Evolutionary conservation across 2,329 filamentous ascomycete species (phyloP).

Genomic region (Penicillium crustosum): DNA sequence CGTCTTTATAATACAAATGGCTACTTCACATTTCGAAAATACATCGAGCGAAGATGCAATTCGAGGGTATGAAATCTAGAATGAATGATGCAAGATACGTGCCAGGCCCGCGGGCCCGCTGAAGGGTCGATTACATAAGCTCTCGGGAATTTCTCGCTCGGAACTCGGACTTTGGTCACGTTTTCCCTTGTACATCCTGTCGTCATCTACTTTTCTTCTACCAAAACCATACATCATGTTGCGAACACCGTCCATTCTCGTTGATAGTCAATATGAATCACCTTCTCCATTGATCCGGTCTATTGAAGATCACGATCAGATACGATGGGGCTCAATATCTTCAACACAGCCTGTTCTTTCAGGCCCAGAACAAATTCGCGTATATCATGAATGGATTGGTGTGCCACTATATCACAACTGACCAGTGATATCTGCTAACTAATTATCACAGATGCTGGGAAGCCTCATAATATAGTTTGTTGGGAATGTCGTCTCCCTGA

Average conservation of each 20-base stretch:
- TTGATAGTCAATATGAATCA: not conserved
- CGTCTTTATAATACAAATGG: not conserved
- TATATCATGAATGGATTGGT: conserved; percentile 35
- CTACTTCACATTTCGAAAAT: conserved; percentile 7
- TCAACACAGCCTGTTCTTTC: conserved; percentile 15
- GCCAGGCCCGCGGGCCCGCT: no score
- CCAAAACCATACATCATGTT: conserved; percentile 2
- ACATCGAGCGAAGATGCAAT: not conserved
- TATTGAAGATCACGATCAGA: conserved; percentile 10
- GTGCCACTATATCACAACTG: not conserved
- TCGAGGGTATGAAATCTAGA: not conserved
- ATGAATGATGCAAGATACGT: conserved; percentile 4
- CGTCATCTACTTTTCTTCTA: conserved; percentile 6
- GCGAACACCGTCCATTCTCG: not conserved
- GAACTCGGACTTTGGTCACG: not conserved
- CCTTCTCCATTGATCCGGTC: not conserved
- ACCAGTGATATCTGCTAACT: conserved; percentile 8
- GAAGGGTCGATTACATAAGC: not conserved
- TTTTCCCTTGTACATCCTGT: conserved; percentile 8
- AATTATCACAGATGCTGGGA: conserved; percentile 24
- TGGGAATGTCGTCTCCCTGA: conserved; percentile 29
- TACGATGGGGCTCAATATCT: conserved; percentile 8
- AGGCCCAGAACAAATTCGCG: conserved; percentile 21
- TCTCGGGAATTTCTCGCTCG: not conserved
- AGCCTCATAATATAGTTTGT: conserved; percentile 34